These are phyloP conservation scores for Cinchona pubescens DNA, from an alignment of 257 asterid genomes.

Conservation along the genomic window DNA sequence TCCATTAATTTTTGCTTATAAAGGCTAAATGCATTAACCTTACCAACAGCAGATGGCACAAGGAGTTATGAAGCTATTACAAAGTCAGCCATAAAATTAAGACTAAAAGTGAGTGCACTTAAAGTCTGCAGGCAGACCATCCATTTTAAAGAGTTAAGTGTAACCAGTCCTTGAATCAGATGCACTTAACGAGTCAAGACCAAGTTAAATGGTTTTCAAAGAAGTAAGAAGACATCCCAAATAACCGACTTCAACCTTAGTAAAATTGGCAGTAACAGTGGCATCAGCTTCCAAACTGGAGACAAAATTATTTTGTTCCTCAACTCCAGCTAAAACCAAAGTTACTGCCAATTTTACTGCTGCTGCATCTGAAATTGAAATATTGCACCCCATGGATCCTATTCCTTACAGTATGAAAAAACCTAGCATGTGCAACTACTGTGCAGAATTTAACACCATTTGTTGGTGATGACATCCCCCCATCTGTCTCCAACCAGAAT, in stretches of 20 bases:
- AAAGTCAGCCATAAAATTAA: neutral
- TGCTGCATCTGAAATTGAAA: neutral
- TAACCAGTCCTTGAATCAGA: neutral
- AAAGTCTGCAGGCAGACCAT: no score
- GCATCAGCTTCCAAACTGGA: slow-evolving; percentile 2
- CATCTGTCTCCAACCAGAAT: neutral
- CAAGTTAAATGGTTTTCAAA: neutral
- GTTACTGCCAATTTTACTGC: neutral
- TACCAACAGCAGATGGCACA: neutral
- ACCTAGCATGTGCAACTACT: neutral
- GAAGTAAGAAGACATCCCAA: neutral
- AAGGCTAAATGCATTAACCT: neutral
- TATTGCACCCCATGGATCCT: no score
- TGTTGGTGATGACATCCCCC: neutral
- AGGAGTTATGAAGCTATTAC: neutral
- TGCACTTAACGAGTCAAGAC: neutral
- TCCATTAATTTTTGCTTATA: neutral
- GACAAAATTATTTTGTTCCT: neutral
- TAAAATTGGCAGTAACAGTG: neutral
- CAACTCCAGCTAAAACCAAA: no score
- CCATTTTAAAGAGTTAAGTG: neutral
- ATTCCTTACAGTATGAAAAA: neutral
- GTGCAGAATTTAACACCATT: neutral
- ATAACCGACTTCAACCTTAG: neutral
- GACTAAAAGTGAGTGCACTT: neutral